Percentiles rank a stretch among this genome's conserved stretches.
These are phyloP conservation scores for Xenoacremonium recifei DNA, from an alignment of 2,329 filamentous ascomycete species.

Conservation along the genomic window DNA sequence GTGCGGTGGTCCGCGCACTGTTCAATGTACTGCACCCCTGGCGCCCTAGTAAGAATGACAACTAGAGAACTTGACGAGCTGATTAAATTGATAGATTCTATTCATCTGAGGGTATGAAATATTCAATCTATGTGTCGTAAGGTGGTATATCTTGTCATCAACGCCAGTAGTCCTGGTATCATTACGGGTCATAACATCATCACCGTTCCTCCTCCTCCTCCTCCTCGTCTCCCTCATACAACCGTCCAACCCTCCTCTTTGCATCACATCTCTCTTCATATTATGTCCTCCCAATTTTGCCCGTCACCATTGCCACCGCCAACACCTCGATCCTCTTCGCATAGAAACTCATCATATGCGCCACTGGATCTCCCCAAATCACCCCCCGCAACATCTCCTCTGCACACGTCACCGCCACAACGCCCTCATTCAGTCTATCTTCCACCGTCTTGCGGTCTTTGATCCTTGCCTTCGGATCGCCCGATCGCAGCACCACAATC, in stretches of 20 bases:
- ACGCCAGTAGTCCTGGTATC: neutral
- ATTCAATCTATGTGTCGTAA: too few species aligned
- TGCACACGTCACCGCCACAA: constrained; percentile 66
- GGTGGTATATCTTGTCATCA: too few species aligned
- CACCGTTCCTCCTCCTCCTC: too few species aligned
- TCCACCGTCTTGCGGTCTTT: constrained; percentile 47
- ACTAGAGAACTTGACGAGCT: too few species aligned
- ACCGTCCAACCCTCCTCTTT: too few species aligned
- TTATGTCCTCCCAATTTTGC: neutral
- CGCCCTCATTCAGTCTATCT: constrained; percentile 54
- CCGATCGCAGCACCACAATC: constrained; percentile 64
- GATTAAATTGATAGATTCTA: too few species aligned
- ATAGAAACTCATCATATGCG: constrained; percentile 80
- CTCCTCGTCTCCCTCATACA: too few species aligned
- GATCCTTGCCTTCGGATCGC: constrained; percentile 34
- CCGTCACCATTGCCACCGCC: constrained; percentile 56
- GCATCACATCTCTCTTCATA: neutral
- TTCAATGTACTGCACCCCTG: too few species aligned
- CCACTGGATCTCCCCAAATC: constrained; percentile 79
- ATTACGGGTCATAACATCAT: neutral
- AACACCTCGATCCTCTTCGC: constrained; percentile 68
- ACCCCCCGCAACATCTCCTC: constrained; percentile 68
- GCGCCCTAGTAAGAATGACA: too few species aligned
- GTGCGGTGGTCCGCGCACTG: too few species aligned
- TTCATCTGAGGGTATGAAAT: too few species aligned